Percentiles rank a stretch among this genome's conserved stretches.
Conservation (phyloP, 208 protist species). For the Tetramitus jugosus region DNA sequence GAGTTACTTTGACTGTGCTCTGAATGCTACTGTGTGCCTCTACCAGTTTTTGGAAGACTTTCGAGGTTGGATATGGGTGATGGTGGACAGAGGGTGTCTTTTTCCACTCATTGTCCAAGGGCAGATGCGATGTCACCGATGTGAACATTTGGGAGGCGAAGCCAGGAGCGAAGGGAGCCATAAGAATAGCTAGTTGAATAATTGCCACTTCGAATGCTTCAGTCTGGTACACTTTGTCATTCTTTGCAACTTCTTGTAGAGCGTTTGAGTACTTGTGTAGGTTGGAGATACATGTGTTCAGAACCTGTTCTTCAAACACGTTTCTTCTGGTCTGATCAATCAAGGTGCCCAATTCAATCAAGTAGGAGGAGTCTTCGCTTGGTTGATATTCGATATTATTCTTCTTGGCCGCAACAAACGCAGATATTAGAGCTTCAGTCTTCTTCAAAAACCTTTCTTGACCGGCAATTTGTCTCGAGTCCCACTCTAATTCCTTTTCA, state of each 20-base stretch:
- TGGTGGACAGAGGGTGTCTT: no score
- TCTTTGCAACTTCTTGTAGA: not conserved
- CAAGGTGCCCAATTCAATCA: not conserved
- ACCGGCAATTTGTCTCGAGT: conserved; percentile 28
- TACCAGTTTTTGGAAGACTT: no score
- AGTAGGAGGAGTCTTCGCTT: no score
- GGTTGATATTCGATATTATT: no score
- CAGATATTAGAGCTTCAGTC: not conserved
- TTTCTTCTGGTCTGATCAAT: not conserved
- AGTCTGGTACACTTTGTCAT: no score
- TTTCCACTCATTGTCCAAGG: no score
- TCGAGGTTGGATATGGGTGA: no score
- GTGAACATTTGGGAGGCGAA: not conserved
- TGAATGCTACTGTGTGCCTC: no score
- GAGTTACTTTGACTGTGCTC: no score
- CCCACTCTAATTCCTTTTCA: conserved; percentile 43
- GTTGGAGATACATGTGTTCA: conserved; percentile 4
- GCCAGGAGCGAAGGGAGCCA: not conserved
- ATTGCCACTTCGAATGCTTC: conserved; percentile 7
- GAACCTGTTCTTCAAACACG: not conserved
- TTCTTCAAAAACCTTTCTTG: conserved; percentile 28
- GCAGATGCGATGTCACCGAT: no score
- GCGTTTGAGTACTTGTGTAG: not conserved
- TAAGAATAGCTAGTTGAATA: not conserved
- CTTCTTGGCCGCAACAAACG: no score